These are phyloP conservation scores for Russula vinacea DNA, from an alignment of 768 basidiomycete genomes.

Conservation along the genomic window DNA sequence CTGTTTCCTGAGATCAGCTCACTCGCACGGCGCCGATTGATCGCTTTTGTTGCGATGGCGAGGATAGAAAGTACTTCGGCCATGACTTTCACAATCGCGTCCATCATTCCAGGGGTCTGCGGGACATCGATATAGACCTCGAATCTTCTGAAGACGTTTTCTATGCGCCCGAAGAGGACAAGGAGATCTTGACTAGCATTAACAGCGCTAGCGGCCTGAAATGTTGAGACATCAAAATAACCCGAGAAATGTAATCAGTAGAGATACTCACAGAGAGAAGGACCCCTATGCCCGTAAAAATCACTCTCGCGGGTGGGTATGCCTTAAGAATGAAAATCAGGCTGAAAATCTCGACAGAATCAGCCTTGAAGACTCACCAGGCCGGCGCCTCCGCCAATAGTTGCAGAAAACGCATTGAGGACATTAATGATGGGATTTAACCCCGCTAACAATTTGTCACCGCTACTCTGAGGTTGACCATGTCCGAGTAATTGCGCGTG, in stretches of 20 bases:
- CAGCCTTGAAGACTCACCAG: background rate
- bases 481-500: background rate
- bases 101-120: background rate
- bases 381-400: background rate
- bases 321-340: constrained; percentile 1
- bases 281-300: constrained; percentile 3
- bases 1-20: background rate
- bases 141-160: background rate
- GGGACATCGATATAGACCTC: background rate
- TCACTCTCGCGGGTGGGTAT: background rate
- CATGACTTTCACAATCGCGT: constrained; percentile 6
- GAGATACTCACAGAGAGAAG: background rate
- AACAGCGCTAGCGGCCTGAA: background rate
- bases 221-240: background rate
- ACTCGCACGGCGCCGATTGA: background rate
- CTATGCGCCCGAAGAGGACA: background rate
- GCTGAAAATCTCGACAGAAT: too few species aligned
- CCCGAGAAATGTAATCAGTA: background rate
- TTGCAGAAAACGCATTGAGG: background rate
- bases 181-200: background rate
- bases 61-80: constrained; percentile 6
- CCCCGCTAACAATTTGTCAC: background rate
- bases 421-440: background rate
- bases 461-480: background rate
- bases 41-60: constrained; percentile 3